Conservation (phyloP, 352 stramenopile species). For the Globisporangium megalacanthum region DNA sequence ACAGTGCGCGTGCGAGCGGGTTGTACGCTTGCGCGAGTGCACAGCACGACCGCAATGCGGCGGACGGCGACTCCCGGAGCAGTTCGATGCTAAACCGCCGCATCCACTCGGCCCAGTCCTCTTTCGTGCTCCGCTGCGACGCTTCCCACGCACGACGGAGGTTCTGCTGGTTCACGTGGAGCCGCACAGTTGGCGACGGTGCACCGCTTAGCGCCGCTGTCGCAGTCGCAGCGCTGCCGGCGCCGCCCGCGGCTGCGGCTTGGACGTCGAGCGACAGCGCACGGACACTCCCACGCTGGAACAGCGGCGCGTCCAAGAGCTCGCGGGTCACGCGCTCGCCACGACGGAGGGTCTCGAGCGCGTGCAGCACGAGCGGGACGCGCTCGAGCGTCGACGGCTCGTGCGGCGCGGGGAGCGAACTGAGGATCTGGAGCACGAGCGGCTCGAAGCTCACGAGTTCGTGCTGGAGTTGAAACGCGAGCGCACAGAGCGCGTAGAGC, state of each 20-base stretch:
- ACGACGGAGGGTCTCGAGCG: slow-evolving; percentile 45
- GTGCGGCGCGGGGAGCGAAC: slow-evolving; percentile 42
- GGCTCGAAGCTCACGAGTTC: slow-evolving; percentile 74
- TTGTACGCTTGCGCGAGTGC: slow-evolving; percentile 95
- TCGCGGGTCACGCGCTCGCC: slow-evolving; percentile 37
- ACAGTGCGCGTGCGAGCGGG: slow-evolving; percentile 94
- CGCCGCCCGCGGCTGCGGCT: slow-evolving; percentile 17
- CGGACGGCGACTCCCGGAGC: slow-evolving; percentile 94
- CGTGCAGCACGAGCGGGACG: slow-evolving; percentile 42
- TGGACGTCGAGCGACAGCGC: slow-evolving; percentile 33
- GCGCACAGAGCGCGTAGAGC: slow-evolving; percentile 62
- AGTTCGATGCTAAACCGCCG: slow-evolving; percentile 94
- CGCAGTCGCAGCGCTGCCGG: slow-evolving; percentile 14
- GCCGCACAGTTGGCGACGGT: slow-evolving; percentile 44
- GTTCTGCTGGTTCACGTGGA: slow-evolving; percentile 92
- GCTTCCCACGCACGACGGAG: slow-evolving; percentile 94
- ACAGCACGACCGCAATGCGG: slow-evolving; percentile 90
- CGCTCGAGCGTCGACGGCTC: slow-evolving; percentile 33
- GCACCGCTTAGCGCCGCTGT: slow-evolving; percentile 19
- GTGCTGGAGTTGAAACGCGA: slow-evolving; percentile 72
- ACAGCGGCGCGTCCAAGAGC: slow-evolving; percentile 48
- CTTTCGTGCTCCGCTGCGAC: slow-evolving; percentile 85
- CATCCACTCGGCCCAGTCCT: slow-evolving; percentile 99
- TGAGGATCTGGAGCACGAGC: slow-evolving; percentile 59
- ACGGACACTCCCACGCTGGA: slow-evolving; percentile 36